A percentile compares a stretch with the other conserved stretches of the same genome.
These are phyloP conservation scores for Ceriops zippeliana DNA, from an alignment of 345 rosid genomes.

Conservation along the genomic window DNA sequence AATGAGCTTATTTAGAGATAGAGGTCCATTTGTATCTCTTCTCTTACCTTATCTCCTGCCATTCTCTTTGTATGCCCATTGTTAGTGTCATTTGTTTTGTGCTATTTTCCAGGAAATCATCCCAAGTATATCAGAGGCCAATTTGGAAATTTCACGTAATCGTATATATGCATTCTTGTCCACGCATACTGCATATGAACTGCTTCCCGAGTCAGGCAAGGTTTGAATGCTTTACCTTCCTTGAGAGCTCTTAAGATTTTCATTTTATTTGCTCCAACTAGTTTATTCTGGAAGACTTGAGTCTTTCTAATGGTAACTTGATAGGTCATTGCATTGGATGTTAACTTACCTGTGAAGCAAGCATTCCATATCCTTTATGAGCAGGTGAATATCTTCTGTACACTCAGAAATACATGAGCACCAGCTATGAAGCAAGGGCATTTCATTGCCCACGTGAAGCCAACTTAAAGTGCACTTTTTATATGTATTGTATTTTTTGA, in stretches of 20 bases:
- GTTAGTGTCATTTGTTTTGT: constrained; percentile 20
- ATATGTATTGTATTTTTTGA: background rate
- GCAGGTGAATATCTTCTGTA: constrained; percentile 54
- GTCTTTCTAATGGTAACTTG: constrained; percentile 8
- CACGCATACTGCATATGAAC: constrained; percentile 29
- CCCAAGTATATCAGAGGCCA: constrained; percentile 57
- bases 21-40: background rate
- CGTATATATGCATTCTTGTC: constrained; percentile 46
- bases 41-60: constrained; percentile 9
- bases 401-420: background rate
- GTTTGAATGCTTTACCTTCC: constrained; percentile 28
- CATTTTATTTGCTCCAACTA: background rate
- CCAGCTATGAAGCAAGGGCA: background rate
- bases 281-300: background rate
- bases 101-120: constrained; percentile 39
- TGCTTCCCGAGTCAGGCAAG: constrained; percentile 42
- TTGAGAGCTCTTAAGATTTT: constrained; percentile 17
- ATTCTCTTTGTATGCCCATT: background rate
- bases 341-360: constrained; percentile 91
- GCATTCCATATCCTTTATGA: constrained; percentile 95
- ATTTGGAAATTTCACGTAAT: constrained; percentile 68
- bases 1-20: too few relatives aligned
- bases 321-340: constrained; percentile 93
- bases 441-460: background rate
- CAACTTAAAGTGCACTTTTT: background rate